A percentile compares a stretch with the other conserved stretches of the same genome.
phyloP scores from a whole-genome alignment of 106 monocot species.

The Apostasia ramifera region DNA sequence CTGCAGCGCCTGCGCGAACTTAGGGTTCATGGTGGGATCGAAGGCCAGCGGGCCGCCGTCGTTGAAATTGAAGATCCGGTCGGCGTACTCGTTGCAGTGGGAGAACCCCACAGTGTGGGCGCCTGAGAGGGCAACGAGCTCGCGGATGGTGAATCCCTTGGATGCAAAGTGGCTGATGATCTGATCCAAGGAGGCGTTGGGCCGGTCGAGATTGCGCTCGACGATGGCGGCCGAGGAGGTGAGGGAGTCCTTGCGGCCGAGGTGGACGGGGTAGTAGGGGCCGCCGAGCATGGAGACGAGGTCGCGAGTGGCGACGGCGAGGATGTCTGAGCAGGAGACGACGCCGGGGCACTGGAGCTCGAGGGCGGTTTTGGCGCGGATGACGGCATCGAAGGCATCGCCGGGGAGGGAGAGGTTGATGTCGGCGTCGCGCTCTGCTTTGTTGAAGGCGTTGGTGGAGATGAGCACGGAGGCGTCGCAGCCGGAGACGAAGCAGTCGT shows the following conservation, averaged over 20 bases:
- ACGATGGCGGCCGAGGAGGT: slow-evolving; percentile 8
- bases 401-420: slow-evolving; percentile 23
- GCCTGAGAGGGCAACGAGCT: slow-evolving; percentile 32
- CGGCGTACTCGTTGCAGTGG: slow-evolving; percentile 38
- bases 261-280: slow-evolving; percentile 23
- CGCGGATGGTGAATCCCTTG: slow-evolving; percentile 22
- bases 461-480: slow-evolving; percentile 38
- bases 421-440: slow-evolving; percentile 19
- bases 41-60: not conserved
- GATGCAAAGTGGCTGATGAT: slow-evolving; percentile 15
- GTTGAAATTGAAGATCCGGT: slow-evolving; percentile 15
- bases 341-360: slow-evolving; percentile 36
- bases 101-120: slow-evolving; percentile 48
- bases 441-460: slow-evolving; percentile 26
- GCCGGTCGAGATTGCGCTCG: slow-evolving; percentile 10
- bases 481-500: slow-evolving; percentile 40
- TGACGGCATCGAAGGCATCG: slow-evolving; percentile 32
- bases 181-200: slow-evolving; percentile 15
- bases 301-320: slow-evolving; percentile 14
- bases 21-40: slow-evolving; percentile 23
- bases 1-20: slow-evolving; percentile 21
- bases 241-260: slow-evolving; percentile 36
- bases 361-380: slow-evolving; percentile 34
- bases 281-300: slow-evolving; percentile 42
- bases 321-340: slow-evolving; percentile 45